These are phyloP conservation scores for Rhodotorula sp. DNA, from an alignment of 1,284 basidiomycete species.

Conservation along the genomic window DNA sequence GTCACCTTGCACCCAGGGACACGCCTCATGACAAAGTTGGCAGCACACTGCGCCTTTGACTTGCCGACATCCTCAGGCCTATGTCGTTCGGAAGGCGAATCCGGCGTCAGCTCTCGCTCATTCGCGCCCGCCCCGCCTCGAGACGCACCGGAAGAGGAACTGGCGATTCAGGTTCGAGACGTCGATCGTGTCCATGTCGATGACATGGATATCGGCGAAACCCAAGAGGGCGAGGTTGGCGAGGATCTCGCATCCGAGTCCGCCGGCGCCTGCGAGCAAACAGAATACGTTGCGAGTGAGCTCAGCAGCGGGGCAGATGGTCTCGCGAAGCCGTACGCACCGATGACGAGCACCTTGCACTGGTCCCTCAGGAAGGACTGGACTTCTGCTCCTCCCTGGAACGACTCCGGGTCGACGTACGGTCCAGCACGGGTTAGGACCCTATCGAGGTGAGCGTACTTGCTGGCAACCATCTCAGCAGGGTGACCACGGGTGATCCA, in stretches of 20 bases:
- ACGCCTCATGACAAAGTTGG: constrained; percentile 91
- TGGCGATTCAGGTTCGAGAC: constrained; percentile 98
- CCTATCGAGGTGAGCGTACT: constrained; percentile 29
- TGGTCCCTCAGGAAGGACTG: constrained; percentile 68
- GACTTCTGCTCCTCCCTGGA: constrained; percentile 15
- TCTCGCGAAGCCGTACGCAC: background rate
- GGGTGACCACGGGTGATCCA: background rate
- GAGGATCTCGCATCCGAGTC: constrained; percentile 90
- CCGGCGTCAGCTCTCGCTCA: background rate
- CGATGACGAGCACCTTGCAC: constrained; percentile 94
- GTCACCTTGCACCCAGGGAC: constrained; percentile 92
- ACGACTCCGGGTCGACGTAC: constrained; percentile 33
- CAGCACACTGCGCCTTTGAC: constrained; percentile 89
- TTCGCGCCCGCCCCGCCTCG: too few species aligned
- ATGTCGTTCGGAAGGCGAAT: constrained; percentile 1
- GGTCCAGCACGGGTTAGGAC: constrained; percentile 31
- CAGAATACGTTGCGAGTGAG: too few species aligned
- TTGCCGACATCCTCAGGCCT: constrained; percentile 89
- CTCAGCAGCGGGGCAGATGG: background rate
- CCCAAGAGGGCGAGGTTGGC: constrained; percentile 90
- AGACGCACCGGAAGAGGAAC: constrained; percentile 84
- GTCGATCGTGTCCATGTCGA: constrained; percentile 99
- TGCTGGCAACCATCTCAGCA: background rate
- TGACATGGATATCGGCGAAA: constrained; percentile 97
- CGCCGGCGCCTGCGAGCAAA: constrained; percentile 64